These are phyloP conservation scores for Lentithecium fluviatile DNA, from an alignment of 495 filamentous ascomycete genomes.

Conservation along the genomic window DNA sequence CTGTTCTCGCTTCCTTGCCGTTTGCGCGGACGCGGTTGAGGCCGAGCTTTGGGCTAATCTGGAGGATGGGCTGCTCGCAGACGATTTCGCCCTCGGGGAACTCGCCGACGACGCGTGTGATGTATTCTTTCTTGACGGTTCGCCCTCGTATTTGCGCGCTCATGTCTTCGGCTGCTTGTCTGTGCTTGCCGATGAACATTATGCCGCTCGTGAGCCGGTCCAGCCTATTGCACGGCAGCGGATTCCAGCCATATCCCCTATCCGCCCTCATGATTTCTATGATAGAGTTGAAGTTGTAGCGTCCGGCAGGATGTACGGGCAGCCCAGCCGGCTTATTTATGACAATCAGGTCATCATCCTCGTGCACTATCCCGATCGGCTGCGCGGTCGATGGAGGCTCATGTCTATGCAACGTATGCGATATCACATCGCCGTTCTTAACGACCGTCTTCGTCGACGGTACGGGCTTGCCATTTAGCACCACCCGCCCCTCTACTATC, in stretches of 20 bases:
- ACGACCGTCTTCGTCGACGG: slow-evolving; percentile 56
- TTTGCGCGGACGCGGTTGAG: slow-evolving; percentile 90
- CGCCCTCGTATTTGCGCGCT: slow-evolving; percentile 67
- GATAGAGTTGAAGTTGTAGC: slow-evolving; percentile 92
- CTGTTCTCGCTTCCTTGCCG: slow-evolving; percentile 82
- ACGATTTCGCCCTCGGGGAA: slow-evolving; percentile 77
- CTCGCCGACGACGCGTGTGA: slow-evolving; percentile 84
- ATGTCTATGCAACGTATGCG: slow-evolving; percentile 91
- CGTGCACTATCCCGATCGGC: slow-evolving; percentile 77
- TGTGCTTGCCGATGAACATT: slow-evolving; percentile 92
- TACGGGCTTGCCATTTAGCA: slow-evolving; percentile 67
- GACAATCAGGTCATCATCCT: slow-evolving; percentile 87
- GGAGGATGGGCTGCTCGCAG: slow-evolving; percentile 90
- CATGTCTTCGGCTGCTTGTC: slow-evolving; percentile 75
- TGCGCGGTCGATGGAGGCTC: slow-evolving; percentile 87
- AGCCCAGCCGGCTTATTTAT: slow-evolving; percentile 96
- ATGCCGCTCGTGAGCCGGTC: slow-evolving; percentile 91
- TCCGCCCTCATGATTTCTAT: slow-evolving; percentile 89
- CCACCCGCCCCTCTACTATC: slow-evolving; percentile 72
- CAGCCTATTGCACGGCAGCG: slow-evolving; percentile 87
- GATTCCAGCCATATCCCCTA: slow-evolving; percentile 64
- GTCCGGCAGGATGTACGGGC: slow-evolving; percentile 89
- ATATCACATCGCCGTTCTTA: slow-evolving; percentile 81
- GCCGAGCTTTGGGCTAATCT: slow-evolving; percentile 91
- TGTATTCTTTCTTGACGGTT: slow-evolving; percentile 87